Evolutionary conservation across 129 eudicot species (phyloP).

Genomic region (Helianthus annuus): DNA sequence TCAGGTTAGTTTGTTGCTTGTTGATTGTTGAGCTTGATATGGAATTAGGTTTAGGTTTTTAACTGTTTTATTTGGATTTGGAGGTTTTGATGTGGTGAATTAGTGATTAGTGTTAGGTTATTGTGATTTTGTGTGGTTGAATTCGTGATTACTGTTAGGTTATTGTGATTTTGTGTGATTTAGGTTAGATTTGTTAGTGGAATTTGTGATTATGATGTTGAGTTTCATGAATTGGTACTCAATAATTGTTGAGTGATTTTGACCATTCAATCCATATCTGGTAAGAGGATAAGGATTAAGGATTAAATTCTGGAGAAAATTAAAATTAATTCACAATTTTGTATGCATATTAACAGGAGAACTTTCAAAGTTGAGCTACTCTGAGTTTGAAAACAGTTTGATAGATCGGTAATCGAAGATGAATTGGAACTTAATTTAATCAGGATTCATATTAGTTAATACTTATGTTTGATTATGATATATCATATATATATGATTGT

Average conservation of each 20-base stretch:
- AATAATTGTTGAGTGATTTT: background rate
- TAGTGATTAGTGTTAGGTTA: background rate
- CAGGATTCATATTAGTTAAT: background rate
- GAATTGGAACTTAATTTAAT: background rate
- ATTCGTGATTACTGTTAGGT: background rate
- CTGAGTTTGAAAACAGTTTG: background rate
- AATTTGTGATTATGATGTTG: background rate
- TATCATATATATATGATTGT: background rate
- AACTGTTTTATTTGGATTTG: background rate
- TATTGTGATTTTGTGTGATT: background rate
- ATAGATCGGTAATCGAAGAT: background rate
- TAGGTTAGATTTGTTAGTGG: background rate
- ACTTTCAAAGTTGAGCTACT: background rate
- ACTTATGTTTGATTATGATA: background rate
- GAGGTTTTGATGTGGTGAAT: no score
- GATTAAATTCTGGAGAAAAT: background rate
- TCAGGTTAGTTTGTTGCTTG: constrained; percentile 24
- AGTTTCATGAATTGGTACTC: background rate
- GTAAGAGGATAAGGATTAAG: constrained; percentile 3
- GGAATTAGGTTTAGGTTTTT: background rate
- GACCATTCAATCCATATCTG: constrained; percentile 15
- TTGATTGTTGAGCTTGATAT: background rate
- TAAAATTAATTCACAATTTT: background rate
- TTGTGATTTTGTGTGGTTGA: background rate
- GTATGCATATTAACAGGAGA: background rate